phyloP scores from a whole-genome alignment of 192 early-diverging fungal genomes.

The Oehlia diaphana region DNA sequence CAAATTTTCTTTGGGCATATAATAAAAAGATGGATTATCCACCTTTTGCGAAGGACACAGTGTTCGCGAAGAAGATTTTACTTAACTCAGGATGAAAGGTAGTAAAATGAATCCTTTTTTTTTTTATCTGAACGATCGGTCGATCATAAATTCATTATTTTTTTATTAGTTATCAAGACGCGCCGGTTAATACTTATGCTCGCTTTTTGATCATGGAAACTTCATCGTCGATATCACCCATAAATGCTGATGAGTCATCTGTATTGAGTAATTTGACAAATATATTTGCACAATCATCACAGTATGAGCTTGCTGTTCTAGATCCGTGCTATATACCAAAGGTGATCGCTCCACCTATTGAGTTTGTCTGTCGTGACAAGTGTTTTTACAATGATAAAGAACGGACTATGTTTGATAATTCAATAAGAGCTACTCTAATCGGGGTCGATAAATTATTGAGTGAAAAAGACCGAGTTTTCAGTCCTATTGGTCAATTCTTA shows the following conservation, averaged over 20 bases:
- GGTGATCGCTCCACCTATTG: constrained; percentile 63
- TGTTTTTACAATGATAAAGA: constrained; percentile 59
- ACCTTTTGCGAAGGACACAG: constrained; percentile 36
- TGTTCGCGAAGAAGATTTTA: constrained; percentile 38
- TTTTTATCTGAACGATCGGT: background rate
- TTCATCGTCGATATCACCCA: constrained; percentile 16
- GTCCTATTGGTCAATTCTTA: constrained; percentile 35
- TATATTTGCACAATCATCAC: constrained; percentile 32
- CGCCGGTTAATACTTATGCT: constrained; percentile 45
- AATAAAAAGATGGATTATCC: constrained; percentile 43
- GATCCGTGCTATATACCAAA: constrained; percentile 40
- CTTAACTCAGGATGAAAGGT: constrained; percentile 26
- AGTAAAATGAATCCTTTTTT: background rate
- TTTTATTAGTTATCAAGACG: constrained; percentile 9
- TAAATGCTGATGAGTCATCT: constrained; percentile 27
- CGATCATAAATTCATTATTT: background rate
- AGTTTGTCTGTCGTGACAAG: constrained; percentile 61
- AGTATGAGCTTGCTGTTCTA: constrained; percentile 10
- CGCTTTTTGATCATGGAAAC: constrained; percentile 45
- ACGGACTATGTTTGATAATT: constrained; percentile 46
- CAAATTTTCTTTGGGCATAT: constrained; percentile 41
- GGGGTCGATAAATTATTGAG: constrained; percentile 40
- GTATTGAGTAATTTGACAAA: constrained; percentile 33
- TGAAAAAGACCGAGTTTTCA: constrained; percentile 16
- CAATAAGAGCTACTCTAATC: constrained; percentile 39